Base-by-base conservation (phyloP, 176 grass and related monocot genomes). In the Thinopyrum elongatum region DNA sequence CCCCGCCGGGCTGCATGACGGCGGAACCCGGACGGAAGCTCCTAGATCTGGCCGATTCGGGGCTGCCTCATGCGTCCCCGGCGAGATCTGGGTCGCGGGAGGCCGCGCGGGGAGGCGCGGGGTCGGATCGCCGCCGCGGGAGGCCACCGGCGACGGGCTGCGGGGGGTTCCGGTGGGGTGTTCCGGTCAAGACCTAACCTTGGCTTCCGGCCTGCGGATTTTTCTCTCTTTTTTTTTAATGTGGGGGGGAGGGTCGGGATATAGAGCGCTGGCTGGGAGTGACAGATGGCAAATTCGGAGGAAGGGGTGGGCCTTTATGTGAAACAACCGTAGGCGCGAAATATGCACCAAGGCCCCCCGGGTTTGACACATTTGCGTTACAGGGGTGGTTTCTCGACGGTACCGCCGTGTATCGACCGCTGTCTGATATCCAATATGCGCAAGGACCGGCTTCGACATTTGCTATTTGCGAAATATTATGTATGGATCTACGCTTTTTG, bases 1-100 rank as follows among this genome's bases (percentile, higher is more conserved):
- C 49, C 76, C 82, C 89, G 12, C 89, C 42, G 49, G 81, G 70
- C 77, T 88, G 89, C 89, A 91, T 91, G 27, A 70, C 7, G 72
- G 16, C 11, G 60, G 44, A 53, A 55, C 33, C 15, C 29, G 39
- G 12, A 13, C 59, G 12, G 13, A 21, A 21, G 14, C 59, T 62
- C 59, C 59, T 62, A 62, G 59, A 62, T 62, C 59, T 62, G 59
- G 59, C 59, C 59, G 59, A 62, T 25, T 62, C 59, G 59, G n/a
- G n/a, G 59, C 59, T 0, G 7, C 59, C 10, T 62, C 59, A 62
- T 62, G 59, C 59, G 59, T 62, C n/a, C 59, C 9, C 9, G n/a
- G n/a, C n/a, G 10, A 62, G 59, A 62, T 62, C 59, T 5, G n/a
- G 59, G n/a, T 4, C 59, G 9, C 0, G n/a, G 59, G 10, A 1